Percentiles rank a stretch among this genome's conserved stretches.
Evolutionary conservation across 345 rosid genomes (phyloP).

Genomic region (Lepidium aucheri): DNA sequence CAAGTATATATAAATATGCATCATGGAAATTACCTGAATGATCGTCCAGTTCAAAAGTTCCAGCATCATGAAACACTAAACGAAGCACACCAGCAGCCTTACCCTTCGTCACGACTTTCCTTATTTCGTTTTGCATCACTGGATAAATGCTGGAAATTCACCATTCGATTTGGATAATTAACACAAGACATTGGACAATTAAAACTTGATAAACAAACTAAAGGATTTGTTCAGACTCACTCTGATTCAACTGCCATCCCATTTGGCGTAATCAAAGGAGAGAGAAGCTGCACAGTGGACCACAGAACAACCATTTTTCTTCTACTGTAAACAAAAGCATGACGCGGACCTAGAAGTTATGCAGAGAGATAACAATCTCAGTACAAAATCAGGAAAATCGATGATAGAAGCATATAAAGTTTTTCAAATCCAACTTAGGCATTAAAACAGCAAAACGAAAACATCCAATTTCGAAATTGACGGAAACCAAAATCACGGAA

Average conservation of each 20-base stretch:
- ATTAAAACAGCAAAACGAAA: background rate
- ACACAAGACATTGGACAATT: background rate
- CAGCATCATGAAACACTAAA: conserved; percentile 96
- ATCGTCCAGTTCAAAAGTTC: conserved; percentile 58
- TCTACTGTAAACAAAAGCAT: conserved; percentile 22
- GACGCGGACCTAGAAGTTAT: conserved; percentile 19
- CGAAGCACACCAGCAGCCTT: conserved; percentile 97
- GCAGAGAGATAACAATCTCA: background rate
- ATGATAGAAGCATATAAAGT: background rate
- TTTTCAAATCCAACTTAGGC: background rate
- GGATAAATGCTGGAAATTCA: conserved; percentile 14
- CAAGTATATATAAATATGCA: background rate
- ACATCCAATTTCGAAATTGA: background rate
- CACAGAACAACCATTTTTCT: conserved; percentile 40
- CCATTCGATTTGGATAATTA: background rate
- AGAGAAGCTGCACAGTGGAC: conserved; percentile 44
- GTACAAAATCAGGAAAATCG: background rate
- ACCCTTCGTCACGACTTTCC: conserved; percentile 69
- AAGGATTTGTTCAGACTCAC: conserved; percentile 34
- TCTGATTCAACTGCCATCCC: conserved; percentile 53
- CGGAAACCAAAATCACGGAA: background rate
- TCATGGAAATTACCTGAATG: conserved; percentile 39
- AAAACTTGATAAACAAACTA: background rate
- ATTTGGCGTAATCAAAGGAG: conserved; percentile 24
- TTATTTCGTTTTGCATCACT: conserved; percentile 44